Evolutionary conservation across 768 basidiomycete genomes (phyloP).

Genomic region (Boletus rufocinnamomeus): DNA sequence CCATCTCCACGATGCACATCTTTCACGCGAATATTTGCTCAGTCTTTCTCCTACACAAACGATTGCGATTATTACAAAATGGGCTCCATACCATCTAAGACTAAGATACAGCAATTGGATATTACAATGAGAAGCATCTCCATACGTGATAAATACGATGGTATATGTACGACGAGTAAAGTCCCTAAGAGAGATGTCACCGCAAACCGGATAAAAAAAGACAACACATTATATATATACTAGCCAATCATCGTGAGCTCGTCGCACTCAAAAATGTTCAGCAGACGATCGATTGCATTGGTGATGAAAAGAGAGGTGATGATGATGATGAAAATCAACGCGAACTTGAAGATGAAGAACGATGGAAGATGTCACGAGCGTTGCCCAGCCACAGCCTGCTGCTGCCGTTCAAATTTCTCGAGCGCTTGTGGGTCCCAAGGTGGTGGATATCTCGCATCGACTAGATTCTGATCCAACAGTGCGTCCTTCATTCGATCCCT

Average conservation of each 20-base stretch:
- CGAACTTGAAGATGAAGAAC: neutral
- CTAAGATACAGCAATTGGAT: conserved; percentile 27
- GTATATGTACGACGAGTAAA: conserved; percentile 16
- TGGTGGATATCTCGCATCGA: conserved; percentile 68
- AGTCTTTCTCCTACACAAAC: neutral
- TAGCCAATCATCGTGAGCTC: neutral
- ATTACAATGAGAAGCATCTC: conserved; percentile 19
- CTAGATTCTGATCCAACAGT: conserved; percentile 76
- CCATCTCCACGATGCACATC: neutral
- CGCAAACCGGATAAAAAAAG: neutral
- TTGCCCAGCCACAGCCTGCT: conserved; percentile 20
- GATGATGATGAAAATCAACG: neutral
- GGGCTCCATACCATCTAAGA: conserved; percentile 1
- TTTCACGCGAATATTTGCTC: neutral
- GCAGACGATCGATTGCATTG: neutral
- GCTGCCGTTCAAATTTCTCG: conserved; percentile 31
- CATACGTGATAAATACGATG: conserved; percentile 8
- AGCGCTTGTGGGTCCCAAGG: conserved; percentile 63
- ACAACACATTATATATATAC: neutral
- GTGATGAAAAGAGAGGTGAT: neutral
- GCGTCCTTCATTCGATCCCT: conserved; percentile 74
- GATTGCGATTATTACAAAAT: neutral
- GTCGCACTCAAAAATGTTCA: conserved; percentile 4
- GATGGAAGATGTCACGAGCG: conserved; percentile 9
- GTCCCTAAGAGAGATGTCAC: conserved; percentile 13